Conservation (phyloP, 2,329 filamentous ascomycete genomes). For the Claviceps maximensis region DNA sequence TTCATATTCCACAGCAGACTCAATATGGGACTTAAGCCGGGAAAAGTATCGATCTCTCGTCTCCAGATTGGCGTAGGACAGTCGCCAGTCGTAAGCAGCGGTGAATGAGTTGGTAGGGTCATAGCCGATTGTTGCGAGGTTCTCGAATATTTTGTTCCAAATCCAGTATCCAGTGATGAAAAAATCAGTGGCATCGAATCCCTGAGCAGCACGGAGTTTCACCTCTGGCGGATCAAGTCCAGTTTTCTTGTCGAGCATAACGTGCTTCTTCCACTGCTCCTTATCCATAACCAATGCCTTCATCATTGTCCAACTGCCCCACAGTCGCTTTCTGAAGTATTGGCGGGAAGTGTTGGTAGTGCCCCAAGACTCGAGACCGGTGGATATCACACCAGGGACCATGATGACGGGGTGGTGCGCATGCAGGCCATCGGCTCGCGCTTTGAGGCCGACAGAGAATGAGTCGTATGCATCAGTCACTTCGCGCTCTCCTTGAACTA, state of each 20-base stretch:
- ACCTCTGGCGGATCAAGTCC: constrained; percentile 82
- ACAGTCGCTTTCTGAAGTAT: constrained; percentile 88
- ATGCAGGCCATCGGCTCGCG: constrained; percentile 63
- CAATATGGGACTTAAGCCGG: constrained; percentile 77
- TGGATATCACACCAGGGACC: constrained; percentile 96
- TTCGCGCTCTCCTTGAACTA: constrained; percentile 78
- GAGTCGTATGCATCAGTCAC: constrained; percentile 78
- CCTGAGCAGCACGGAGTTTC: constrained; percentile 85
- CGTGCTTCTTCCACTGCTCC: constrained; percentile 85
- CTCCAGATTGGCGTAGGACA: constrained; percentile 84
- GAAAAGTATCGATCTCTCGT: constrained; percentile 88
- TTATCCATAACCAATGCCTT: constrained; percentile 85
- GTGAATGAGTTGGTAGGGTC: constrained; percentile 68
- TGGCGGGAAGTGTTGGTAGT: constrained; percentile 72
- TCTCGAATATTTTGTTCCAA: constrained; percentile 97
- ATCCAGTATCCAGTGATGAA: constrained; percentile 93
- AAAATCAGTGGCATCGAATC: constrained; percentile 96
- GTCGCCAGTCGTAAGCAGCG: constrained; percentile 76
- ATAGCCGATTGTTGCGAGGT: constrained; percentile 89
- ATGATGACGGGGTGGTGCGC: constrained; percentile 88
- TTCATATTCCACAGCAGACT: constrained; percentile 61
- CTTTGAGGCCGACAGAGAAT: constrained; percentile 79
- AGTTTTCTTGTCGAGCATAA: constrained; percentile 89
- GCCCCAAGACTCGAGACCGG: constrained; percentile 92
- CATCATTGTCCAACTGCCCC: constrained; percentile 99